A percentile compares a stretch with the other conserved stretches of the same genome.
These are phyloP conservation scores for Soucietia sequanensis DNA, from an alignment of 805 yeast genomes.

Conservation along the genomic window DNA sequence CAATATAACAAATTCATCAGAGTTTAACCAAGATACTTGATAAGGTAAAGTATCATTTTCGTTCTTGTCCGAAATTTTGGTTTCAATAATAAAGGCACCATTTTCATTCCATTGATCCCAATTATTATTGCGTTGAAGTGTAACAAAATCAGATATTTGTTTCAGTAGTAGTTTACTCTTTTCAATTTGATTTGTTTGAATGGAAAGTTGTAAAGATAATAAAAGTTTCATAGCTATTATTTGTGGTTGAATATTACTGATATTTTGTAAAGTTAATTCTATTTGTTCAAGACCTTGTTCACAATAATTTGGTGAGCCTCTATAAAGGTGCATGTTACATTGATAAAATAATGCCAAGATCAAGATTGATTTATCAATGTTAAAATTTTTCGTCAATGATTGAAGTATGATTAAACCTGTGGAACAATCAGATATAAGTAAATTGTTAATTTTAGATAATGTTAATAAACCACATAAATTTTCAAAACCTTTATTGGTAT, in stretches of 20 bases:
- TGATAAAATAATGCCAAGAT: conserved; percentile 24
- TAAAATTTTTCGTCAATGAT: conserved; percentile 8
- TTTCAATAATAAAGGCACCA: conserved; percentile 18
- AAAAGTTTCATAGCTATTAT: conserved; percentile 29
- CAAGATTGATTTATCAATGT: conserved; percentile 13
- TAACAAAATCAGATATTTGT: conserved; percentile 19
- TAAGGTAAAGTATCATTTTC: conserved; percentile 8
- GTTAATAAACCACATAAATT: conserved; percentile 26
- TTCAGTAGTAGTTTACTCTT: conserved; percentile 21
- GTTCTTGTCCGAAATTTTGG: conserved; percentile 2
- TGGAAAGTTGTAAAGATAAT: conserved; percentile 20
- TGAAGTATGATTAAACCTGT: conserved; percentile 22
- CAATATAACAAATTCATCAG: conserved; percentile 41
- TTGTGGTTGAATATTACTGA: conserved; percentile 23
- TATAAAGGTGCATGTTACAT: conserved; percentile 27
- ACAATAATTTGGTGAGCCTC: conserved; percentile 24
- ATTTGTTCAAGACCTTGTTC: conserved; percentile 14
- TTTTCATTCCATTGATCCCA: conserved; percentile 30
- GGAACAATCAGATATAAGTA: conserved; percentile 22
- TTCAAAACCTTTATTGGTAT: conserved; percentile 9
- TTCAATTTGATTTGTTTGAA: conserved; percentile 23
- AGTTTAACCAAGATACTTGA: conserved; percentile 40
- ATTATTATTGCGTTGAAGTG: conserved; percentile 14
- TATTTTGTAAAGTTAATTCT: conserved; percentile 7
- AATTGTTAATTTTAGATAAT: conserved; percentile 28